Evolutionary conservation across 257 asterid species (phyloP).

Genomic region (Jaltomata sinuosa): DNA sequence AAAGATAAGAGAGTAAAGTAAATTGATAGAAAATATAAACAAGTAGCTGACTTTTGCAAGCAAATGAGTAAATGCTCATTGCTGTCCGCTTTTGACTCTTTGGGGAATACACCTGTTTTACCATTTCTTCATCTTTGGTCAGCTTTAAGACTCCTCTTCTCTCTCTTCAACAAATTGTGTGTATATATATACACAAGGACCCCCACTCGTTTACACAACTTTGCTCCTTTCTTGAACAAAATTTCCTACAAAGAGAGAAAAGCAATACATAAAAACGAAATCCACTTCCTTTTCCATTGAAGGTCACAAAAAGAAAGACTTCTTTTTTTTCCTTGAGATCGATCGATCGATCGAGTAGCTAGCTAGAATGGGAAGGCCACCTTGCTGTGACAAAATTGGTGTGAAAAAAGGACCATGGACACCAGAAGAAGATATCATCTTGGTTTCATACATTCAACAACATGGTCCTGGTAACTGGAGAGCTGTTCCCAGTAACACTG

Average conservation of each 20-base stretch:
- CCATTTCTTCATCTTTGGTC: conserved; percentile 22
- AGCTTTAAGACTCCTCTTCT: conserved; percentile 30
- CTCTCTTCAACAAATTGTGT: conserved; percentile 13
- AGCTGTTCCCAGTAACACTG: conserved; percentile 65
- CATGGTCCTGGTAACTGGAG: conserved; percentile 76
- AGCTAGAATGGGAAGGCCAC: conserved; percentile 51
- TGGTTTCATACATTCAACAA: conserved; percentile 70
- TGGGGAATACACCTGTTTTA: conserved; percentile 1
- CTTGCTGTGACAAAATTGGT: conserved; percentile 54
- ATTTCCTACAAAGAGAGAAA: not conserved
- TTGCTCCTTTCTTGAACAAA: not conserved
- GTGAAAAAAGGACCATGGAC: conserved; percentile 83
- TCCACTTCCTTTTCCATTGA: not conserved
- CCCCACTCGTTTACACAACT: conserved; percentile 23
- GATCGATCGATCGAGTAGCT: not conserved
- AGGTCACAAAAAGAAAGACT: not conserved
- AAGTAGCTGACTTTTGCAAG: conserved; percentile 42
- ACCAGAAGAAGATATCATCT: conserved; percentile 63
- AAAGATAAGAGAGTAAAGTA: not conserved
- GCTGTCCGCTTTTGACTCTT: conserved; percentile 64
- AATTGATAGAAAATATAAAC: not conserved
- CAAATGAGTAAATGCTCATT: conserved; percentile 53
- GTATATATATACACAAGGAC: conserved; percentile 25
- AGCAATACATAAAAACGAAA: not conserved
- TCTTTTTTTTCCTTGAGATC: not conserved